Conservation (phyloP, 768 basidiomycete species). For the Lentinula sp. region DNA sequence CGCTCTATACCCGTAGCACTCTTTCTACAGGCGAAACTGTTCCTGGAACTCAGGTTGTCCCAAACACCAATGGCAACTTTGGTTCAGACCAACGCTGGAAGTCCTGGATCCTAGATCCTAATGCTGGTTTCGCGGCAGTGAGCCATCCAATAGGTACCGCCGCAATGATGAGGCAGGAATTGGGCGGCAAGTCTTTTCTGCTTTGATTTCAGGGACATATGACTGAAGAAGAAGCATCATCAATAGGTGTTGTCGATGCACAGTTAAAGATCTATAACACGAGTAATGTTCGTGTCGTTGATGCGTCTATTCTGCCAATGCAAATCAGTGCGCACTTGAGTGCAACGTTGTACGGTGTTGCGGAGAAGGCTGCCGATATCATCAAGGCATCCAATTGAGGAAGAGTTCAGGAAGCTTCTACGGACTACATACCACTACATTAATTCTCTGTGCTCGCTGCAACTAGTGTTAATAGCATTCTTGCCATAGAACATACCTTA, state of each 20-base stretch:
- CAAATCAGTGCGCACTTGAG: conserved; percentile 42
- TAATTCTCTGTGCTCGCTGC: too few species aligned
- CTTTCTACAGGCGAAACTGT: conserved; percentile 36
- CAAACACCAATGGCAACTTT: conserved; percentile 20
- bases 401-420: not conserved
- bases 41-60: conserved; percentile 36
- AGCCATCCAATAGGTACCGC: conserved; percentile 28
- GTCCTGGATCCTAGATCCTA: conserved; percentile 32
- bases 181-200: conserved; percentile 24
- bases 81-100: conserved; percentile 36
- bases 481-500: too few species aligned
- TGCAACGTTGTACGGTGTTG: conserved; percentile 46
- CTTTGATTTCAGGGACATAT: not conserved
- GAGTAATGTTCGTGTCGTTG: conserved; percentile 44
- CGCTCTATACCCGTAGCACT: conserved; percentile 14
- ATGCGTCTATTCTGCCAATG: conserved; percentile 42
- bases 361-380: conserved; percentile 48
- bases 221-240: not conserved
- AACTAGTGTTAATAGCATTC: too few species aligned
- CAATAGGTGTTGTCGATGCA: conserved; percentile 41
- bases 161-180: conserved; percentile 11
- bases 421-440: too few species aligned
- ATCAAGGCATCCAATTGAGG: conserved; percentile 28
- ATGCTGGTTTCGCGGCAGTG: conserved; percentile 31
- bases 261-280: conserved; percentile 42